Evolutionary conservation across 805 yeast species (phyloP).

Genomic region (Yueomyces sp.): DNA sequence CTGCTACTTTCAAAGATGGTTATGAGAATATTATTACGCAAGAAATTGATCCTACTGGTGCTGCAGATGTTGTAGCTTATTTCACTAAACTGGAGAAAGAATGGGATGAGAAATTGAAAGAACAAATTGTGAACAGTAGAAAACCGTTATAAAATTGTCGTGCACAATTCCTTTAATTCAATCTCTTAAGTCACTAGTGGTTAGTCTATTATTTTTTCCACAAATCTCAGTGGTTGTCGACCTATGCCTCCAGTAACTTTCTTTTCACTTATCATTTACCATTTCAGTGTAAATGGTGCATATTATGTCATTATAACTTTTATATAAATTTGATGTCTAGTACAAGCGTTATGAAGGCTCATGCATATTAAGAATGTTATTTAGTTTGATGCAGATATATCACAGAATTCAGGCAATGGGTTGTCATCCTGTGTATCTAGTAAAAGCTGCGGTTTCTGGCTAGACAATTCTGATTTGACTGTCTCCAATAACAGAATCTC

Average conservation of each 20-base stretch:
- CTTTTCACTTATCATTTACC: no score
- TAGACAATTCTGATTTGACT: conserved; percentile 2
- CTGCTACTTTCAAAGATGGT: conserved; percentile 57
- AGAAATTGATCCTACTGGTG: conserved; percentile 51
- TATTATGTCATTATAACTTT: no score
- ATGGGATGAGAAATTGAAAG: conserved; percentile 65
- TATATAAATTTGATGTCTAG: no score
- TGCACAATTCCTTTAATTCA: no score
- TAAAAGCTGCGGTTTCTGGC: background rate
- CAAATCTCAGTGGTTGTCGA: no score
- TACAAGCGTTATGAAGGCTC: no score
- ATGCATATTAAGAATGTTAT: no score
- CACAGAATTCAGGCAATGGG: background rate
- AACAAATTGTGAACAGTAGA: conserved; percentile 53
- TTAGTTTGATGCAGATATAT: no score
- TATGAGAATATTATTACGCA: conserved; percentile 43
- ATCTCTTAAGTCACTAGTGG: no score
- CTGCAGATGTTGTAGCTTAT: conserved; percentile 52
- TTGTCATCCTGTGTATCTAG: background rate
- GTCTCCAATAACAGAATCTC: conserved; percentile 2
- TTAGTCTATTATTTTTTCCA: no score
- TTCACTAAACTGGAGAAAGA: conserved; percentile 40
- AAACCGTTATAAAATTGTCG: conserved; percentile 7
- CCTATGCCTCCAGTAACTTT: no score
- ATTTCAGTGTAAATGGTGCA: no score